Evolutionary conservation across 306 rosid species (phyloP), one percentile per base, ranked within the genome.

Genomic region (Amphicarpaea edgeworthii): DNA sequence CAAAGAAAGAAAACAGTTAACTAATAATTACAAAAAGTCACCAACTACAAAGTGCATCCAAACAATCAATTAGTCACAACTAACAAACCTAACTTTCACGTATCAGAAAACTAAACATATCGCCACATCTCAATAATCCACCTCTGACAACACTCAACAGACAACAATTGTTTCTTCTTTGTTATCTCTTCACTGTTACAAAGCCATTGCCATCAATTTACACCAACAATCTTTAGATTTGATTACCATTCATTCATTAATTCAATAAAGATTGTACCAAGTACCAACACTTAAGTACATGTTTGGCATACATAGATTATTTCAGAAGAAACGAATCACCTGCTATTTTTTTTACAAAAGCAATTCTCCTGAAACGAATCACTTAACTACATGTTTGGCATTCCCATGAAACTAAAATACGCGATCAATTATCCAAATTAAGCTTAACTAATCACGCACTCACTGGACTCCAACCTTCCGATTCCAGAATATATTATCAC

Each of bases 61-160:
- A 21, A 42, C 28, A 55, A 62, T 41, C 49, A 57, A 7, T 60
- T 8, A 59, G 16, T 65, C n/a, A 28, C 30, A 30, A 50, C 16
- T 32, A 42, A 73, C 71, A 53, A 63, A 12, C 53, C 70, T 3
- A 53, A 59, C 41, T 53, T 42, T 2, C 62, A 54, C 38, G 37
- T 3, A 38, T 38, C 45, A 66, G 14, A 26, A 65, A 40, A 53
- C 24, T n/a, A 51, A 38, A 59, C 76, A 72, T 37, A 14, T 10
- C 9, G 2, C 34, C 8, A 16, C 43, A 20, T 65, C 51, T 66
- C 60, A 68, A 77, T 23, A 65, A n/a, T 12, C 51, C 63, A 62
- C 16, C 21, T 47, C 41, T 15, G 50, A 4, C 34, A 30, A 30
- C 34, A 30, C n/a, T n/a, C n/a, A n/a, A n/a, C n/a, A n/a, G n/a